A percentile compares a stretch with the other conserved stretches of the same genome.
Evolutionary conservation across 2,329 filamentous ascomycete genomes (phyloP).

Genomic region (Xylaria sp.): DNA sequence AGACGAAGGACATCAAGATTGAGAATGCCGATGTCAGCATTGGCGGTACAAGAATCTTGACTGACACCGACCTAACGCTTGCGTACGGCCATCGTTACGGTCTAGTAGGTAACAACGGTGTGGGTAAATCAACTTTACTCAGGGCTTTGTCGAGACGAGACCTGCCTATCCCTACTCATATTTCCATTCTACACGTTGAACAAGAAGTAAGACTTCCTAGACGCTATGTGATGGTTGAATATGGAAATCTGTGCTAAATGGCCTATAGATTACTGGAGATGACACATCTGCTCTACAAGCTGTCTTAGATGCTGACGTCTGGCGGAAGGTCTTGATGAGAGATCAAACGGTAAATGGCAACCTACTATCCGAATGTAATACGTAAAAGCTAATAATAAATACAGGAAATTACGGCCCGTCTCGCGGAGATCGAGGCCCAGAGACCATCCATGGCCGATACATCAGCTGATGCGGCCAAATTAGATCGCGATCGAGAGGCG

Average conservation of each 20-base stretch:
- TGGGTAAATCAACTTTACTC: constrained; percentile 94
- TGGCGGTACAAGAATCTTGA: constrained; percentile 83
- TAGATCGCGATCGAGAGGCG: constrained; percentile 87
- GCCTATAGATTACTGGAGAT: constrained; percentile 79
- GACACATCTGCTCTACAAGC: constrained; percentile 95
- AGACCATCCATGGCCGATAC: constrained; percentile 86
- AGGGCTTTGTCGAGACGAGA: constrained; percentile 92
- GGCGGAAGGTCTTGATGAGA: constrained; percentile 91
- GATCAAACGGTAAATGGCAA: constrained; percentile 75
- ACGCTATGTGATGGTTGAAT: not conserved
- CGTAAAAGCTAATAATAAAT: constrained; percentile 40
- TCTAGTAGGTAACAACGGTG: constrained; percentile 98
- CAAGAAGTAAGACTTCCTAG: constrained; percentile 74
- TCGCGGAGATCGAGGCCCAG: constrained; percentile 78
- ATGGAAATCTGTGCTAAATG: constrained; percentile 28
- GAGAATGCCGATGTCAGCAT: constrained; percentile 96
- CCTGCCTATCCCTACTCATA: constrained; percentile 92
- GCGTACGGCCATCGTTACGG: constrained; percentile 94
- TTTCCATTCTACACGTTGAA: constrained; percentile 98
- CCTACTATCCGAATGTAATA: not conserved
- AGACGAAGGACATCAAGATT: constrained; percentile 99
- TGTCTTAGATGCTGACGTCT: constrained; percentile 95
- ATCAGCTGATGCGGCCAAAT: constrained; percentile 80
- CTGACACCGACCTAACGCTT: constrained; percentile 87
- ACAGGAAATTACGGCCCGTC: constrained; percentile 75